Base-by-base conservation (phyloP, 2,329 filamentous ascomycete species). In the Neocatenulostroma microsporum region DNA sequence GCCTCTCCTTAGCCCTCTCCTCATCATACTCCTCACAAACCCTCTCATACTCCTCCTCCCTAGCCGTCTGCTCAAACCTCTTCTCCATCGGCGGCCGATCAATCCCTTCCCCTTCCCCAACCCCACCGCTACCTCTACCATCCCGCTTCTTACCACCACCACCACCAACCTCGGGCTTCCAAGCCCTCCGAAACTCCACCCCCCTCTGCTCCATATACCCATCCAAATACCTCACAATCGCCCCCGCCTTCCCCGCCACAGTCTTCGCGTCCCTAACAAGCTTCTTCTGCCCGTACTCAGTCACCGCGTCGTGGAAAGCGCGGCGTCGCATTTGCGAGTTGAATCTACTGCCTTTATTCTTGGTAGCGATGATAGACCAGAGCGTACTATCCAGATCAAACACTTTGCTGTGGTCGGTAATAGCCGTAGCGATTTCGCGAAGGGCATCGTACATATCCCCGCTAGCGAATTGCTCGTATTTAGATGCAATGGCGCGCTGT, bases 401-500 rank as follows among this genome's bases (percentile, higher is more conserved):
- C 6, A 45, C 30, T 29, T 45, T 51, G 10, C 39, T 39, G 11
- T 44, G 45, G 14, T 54, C 48, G 23, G 34, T 39, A 31, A 47
- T 43, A 6, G 51, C 48, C 3, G 41, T 41, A 34, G 49, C 40
- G 15, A 64, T 51, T 48, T 38, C 64, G 49, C 10, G 59, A 53
- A 67, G 46, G 3, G 64, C 50, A 34, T 65, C 59, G 39, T 58
- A 58, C 29, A 60, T 60, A 44, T 68, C 64, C 15, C 64, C 64
- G 38, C 55, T 50, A 27, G 58, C 52, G 56, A 67, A 64, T 13
- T 56, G 48, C 12, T 49, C 42, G 12, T 57, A 48, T 29, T 46
- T 46, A 9, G 41, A 44, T 14, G 43, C 38, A 2, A 50, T 49
- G 7, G 32, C 32, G 8, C 31, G 26, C 42, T 47, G 34, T 32